Evolutionary conservation across 805 yeast genomes (phyloP).

Genomic region (Candida nanaspora): DNA sequence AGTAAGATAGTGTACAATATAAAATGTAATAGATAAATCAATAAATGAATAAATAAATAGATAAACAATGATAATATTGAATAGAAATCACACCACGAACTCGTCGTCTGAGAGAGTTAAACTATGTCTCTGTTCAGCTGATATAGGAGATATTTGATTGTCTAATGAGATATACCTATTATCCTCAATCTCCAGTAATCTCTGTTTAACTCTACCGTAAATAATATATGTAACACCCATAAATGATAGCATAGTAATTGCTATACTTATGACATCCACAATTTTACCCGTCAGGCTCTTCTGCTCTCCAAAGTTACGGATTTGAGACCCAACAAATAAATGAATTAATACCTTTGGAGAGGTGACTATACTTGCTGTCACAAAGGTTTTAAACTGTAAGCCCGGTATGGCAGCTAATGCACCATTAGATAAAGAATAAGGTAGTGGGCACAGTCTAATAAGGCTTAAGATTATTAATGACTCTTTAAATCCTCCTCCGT

Average conservation of each 20-base stretch:
- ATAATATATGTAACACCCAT: conserved; percentile 58
- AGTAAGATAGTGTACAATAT: no score
- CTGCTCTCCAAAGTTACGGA: conserved; percentile 60
- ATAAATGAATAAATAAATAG: no score
- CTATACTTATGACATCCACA: conserved; percentile 57
- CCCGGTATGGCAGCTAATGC: conserved; percentile 87
- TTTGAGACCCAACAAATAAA: conserved; percentile 68
- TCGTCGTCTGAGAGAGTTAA: no score
- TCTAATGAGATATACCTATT: neutral
- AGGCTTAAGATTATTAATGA: conserved; percentile 61
- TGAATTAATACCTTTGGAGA: conserved; percentile 79
- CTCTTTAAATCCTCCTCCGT: conserved; percentile 45
- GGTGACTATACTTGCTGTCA: conserved; percentile 64
- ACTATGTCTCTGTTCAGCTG: no score
- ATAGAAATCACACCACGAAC: neutral
- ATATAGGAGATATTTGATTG: neutral
- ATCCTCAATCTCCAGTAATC: conserved; percentile 12
- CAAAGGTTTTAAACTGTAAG: conserved; percentile 52
- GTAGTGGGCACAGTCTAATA: conserved; percentile 83
- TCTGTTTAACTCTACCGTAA: conserved; percentile 45
- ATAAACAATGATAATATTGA: no score
- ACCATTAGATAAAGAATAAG: conserved; percentile 87
- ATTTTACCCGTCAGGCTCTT: conserved; percentile 42
- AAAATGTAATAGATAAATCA: no score
- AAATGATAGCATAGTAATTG: conserved; percentile 49